Percentiles rank a stretch among this genome's conserved stretches.
phyloP scores from a whole-genome alignment of 345 rosid species.

The Corymbia maculata region DNA sequence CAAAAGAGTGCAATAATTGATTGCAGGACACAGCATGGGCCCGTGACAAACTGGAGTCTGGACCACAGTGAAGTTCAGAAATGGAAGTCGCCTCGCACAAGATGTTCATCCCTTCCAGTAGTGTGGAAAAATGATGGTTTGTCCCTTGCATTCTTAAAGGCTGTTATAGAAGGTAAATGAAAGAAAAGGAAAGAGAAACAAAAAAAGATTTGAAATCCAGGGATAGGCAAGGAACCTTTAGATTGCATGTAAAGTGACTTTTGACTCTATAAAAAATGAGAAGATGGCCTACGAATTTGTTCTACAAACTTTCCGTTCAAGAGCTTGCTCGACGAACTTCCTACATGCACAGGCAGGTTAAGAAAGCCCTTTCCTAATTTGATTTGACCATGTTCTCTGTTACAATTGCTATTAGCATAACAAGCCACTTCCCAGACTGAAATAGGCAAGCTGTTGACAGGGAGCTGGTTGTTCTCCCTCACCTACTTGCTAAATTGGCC shows the following conservation, averaged over 20 bases:
- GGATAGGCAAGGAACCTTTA: conserved; percentile 29
- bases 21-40: background rate
- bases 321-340: background rate
- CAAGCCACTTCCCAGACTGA: background rate
- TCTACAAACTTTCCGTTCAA: conserved; percentile 2
- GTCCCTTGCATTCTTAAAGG: conserved; percentile 36
- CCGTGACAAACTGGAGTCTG: background rate
- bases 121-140: conserved; percentile 12
- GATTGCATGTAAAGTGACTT: conserved; percentile 19
- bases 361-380: background rate
- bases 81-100: conserved; percentile 11
- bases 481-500: background rate
- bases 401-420: background rate
- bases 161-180: conserved; percentile 1
- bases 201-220: conserved; percentile 19
- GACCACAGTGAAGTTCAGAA: conserved; percentile 10
- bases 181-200: background rate
- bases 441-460: background rate
- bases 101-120: conserved; percentile 7
- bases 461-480: background rate
- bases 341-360: background rate
- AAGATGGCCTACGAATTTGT: conserved; percentile 20
- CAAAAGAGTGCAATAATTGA: background rate
- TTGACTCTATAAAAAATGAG: conserved; percentile 2
- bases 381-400: background rate